These are phyloP conservation scores for Volvox carteri DNA, from an alignment of 163 green algal genomes.

Conservation along the genomic window DNA sequence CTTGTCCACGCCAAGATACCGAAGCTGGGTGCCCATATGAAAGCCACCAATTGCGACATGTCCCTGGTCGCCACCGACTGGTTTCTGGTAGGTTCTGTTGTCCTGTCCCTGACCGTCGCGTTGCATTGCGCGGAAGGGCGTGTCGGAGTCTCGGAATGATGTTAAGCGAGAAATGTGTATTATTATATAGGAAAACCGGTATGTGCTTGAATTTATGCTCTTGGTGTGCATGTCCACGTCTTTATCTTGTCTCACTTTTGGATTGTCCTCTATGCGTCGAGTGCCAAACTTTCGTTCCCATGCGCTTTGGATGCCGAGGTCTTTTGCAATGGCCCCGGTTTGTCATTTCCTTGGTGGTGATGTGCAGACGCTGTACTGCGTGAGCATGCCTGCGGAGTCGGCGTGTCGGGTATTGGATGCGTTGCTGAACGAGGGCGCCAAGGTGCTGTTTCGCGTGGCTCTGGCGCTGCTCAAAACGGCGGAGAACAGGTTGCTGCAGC, in stretches of 20 bases:
- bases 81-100: slow-evolving; percentile 54
- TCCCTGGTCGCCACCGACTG: slow-evolving; percentile 69
- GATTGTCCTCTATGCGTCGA: too few species aligned
- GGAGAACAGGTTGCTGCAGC: slow-evolving; percentile 11
- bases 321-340: too few species aligned
- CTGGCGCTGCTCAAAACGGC: slow-evolving; percentile 80
- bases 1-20: slow-evolving; percentile 52
- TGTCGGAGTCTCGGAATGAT: too few species aligned
- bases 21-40: slow-evolving; percentile 50
- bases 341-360: neutral
- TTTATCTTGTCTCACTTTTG: too few species aligned
- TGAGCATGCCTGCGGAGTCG: slow-evolving; percentile 37
- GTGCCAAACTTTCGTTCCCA: too few species aligned
- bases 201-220: too few species aligned
- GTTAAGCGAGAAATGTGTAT: too few species aligned
- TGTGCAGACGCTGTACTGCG: slow-evolving; percentile 10
- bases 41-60: slow-evolving; percentile 40
- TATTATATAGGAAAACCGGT: too few species aligned
- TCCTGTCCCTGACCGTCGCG: too few species aligned
- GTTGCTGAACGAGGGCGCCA: slow-evolving; percentile 26
- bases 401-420: slow-evolving; percentile 25
- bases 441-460: slow-evolving; percentile 83
- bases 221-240: too few species aligned
- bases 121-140: too few species aligned
- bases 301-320: too few species aligned